A percentile compares a stretch with the other conserved stretches of the same genome.
Evolutionary conservation across 345 rosid species (phyloP).

Genomic region (Cardamine occulta): DNA sequence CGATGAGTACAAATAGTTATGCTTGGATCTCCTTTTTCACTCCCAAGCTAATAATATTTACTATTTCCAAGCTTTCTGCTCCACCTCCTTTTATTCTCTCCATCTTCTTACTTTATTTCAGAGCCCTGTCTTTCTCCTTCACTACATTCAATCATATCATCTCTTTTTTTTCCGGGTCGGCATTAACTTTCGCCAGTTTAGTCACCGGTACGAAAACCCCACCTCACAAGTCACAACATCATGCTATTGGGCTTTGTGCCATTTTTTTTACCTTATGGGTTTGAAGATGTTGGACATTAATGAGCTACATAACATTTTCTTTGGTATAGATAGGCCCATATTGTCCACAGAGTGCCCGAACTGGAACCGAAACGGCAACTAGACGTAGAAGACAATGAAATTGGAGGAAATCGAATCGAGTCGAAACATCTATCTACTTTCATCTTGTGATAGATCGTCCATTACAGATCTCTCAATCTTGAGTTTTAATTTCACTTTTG

Average conservation of each 20-base stretch:
- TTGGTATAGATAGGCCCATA: conserved; percentile 4
- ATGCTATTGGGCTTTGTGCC: not conserved
- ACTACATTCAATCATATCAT: too few species aligned
- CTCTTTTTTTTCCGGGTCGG: too few species aligned
- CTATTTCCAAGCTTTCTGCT: not conserved
- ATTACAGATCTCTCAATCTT: not conserved
- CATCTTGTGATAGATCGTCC: not conserved
- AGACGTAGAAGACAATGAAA: conserved; percentile 14
- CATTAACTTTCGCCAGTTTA: too few species aligned
- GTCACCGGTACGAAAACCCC: too few species aligned
- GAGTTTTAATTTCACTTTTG: not conserved
- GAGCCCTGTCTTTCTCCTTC: not conserved
- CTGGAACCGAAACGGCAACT: not conserved
- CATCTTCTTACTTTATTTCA: not conserved
- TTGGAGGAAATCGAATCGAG: conserved; percentile 16
- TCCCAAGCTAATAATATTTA: not conserved
- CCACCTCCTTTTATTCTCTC: not conserved
- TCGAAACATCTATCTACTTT: not conserved
- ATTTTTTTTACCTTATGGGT: not conserved
- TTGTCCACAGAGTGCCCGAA: not conserved
- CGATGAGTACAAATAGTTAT: not conserved
- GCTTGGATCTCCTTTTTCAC: too few species aligned
- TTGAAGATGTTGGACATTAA: not conserved
- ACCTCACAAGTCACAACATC: too few species aligned
- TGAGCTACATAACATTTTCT: not conserved